phyloP scores from a whole-genome alignment of 371 early-diverging fungal species.

The Rhizopus delemar region DNA sequence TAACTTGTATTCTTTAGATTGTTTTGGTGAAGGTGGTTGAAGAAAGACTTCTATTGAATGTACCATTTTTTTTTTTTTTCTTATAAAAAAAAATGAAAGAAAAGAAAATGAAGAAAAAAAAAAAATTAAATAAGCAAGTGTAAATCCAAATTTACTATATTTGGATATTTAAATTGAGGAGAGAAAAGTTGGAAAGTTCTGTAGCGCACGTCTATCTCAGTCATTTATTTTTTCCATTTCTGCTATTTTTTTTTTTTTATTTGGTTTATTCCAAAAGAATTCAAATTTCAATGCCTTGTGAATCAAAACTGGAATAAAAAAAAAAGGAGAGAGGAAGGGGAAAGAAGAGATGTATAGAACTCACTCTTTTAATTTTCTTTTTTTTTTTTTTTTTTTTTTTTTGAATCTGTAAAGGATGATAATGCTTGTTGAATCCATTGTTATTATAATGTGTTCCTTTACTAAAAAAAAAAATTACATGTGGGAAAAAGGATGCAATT shows the following conservation, averaged over 20 bases:
- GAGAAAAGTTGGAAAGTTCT: slow-evolving; percentile 5
- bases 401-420: no score
- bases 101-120: slow-evolving; percentile 5
- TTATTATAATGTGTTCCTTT: no score
- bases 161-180: slow-evolving; percentile 14
- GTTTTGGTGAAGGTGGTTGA: slow-evolving; percentile 24
- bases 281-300: no score
- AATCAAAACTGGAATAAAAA: no score
- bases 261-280: no score
- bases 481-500: no score
- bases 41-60: slow-evolving; percentile 18
- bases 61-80: slow-evolving; percentile 11
- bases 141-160: slow-evolving; percentile 18
- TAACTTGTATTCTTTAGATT: slow-evolving; percentile 14
- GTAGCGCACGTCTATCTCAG: neutral
- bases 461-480: no score
- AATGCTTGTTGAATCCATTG: no score
- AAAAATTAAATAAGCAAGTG: slow-evolving; percentile 2
- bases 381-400: no score
- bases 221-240: slow-evolving; percentile 14
- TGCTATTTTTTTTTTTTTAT: neutral
- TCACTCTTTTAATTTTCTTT: no score
- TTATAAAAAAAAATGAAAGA: slow-evolving; percentile 2
- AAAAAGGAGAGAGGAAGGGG: no score
- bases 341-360: no score